These are phyloP conservation scores for Nakataea oryzae DNA, from an alignment of 2,329 filamentous ascomycete genomes.

Conservation along the genomic window DNA sequence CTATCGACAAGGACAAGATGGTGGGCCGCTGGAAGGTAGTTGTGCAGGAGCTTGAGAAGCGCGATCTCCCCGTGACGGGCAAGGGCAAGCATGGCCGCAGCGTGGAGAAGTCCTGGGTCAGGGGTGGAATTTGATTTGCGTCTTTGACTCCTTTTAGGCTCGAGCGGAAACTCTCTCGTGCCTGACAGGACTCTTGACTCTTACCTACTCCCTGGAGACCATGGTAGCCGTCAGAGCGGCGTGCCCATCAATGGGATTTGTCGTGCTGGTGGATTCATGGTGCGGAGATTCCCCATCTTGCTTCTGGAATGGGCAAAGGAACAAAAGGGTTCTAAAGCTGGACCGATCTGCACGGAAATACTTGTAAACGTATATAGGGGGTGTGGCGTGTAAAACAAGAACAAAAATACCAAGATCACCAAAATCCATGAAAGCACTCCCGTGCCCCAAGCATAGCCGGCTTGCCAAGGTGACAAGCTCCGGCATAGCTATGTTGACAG, in stretches of 20 bases:
- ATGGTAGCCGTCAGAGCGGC: neutral
- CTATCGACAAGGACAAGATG: conserved; percentile 59
- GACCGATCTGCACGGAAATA: neutral
- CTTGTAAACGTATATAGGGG: neutral
- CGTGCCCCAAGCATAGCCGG: neutral
- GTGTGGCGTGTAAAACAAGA: neutral
- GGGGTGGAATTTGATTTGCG: neutral
- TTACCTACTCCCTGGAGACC: neutral
- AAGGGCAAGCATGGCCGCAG: conserved; percentile 10
- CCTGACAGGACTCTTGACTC: too few species aligned
- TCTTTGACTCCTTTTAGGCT: neutral
- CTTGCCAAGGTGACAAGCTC: neutral
- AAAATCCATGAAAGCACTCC: neutral
- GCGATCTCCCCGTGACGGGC: conserved; percentile 17
- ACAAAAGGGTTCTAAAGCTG: neutral
- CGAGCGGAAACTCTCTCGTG: neutral
- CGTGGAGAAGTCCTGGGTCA: conserved; percentile 7
- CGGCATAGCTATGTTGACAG: neutral
- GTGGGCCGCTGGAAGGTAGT: conserved; percentile 27
- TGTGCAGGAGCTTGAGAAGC: conserved; percentile 18
- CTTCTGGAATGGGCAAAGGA: neutral
- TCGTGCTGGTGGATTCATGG: neutral
- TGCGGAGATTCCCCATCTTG: neutral
- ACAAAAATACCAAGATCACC: neutral
- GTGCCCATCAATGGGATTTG: neutral